Evolutionary conservation across 345 rosid species (phyloP).

Genomic region (Linum trigynum): DNA sequence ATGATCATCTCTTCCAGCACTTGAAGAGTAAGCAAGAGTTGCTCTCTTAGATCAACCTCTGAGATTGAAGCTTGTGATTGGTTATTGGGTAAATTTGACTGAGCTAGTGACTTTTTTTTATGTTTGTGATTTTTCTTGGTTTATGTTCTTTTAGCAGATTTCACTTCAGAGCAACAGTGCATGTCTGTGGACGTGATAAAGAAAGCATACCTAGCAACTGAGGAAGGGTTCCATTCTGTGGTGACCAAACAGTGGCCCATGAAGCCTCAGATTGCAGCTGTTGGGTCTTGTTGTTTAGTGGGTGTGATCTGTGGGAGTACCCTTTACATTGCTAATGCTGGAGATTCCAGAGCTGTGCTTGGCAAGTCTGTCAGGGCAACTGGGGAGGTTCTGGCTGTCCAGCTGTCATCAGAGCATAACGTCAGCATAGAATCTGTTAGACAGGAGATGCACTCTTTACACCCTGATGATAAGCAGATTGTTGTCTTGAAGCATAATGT

Average conservation of each 20-base stretch:
- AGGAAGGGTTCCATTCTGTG: conserved; percentile 30
- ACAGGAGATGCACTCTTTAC: conserved; percentile 29
- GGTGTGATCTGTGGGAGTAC: conserved; percentile 19
- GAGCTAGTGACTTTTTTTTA: not conserved
- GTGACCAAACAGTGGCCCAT: conserved; percentile 28
- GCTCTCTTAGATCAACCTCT: too few species aligned
- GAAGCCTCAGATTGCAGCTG: conserved; percentile 31
- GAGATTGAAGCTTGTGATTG: not conserved
- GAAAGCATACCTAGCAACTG: conserved; percentile 28
- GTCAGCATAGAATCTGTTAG: conserved; percentile 26
- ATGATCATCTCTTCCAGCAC: conserved; percentile 25
- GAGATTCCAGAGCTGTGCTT: conserved; percentile 28
- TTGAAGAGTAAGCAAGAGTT: conserved; percentile 18
- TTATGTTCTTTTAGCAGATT: conserved; percentile 13
- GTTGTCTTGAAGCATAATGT: conserved; percentile 29
- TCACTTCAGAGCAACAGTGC: conserved; percentile 22
- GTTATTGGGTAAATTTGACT: not conserved
- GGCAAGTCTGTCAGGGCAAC: conserved; percentile 24
- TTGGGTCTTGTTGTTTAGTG: conserved; percentile 27
- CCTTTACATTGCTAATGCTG: conserved; percentile 26
- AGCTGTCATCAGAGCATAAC: conserved; percentile 27
- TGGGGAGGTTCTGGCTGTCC: conserved; percentile 26
- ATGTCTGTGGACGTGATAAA: conserved; percentile 24
- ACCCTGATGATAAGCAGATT: conserved; percentile 24
- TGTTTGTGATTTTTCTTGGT: not conserved